Evolutionary conservation across 2,329 filamentous ascomycete species (phyloP).

Genomic region (Chalaropsis ovoidea): DNA sequence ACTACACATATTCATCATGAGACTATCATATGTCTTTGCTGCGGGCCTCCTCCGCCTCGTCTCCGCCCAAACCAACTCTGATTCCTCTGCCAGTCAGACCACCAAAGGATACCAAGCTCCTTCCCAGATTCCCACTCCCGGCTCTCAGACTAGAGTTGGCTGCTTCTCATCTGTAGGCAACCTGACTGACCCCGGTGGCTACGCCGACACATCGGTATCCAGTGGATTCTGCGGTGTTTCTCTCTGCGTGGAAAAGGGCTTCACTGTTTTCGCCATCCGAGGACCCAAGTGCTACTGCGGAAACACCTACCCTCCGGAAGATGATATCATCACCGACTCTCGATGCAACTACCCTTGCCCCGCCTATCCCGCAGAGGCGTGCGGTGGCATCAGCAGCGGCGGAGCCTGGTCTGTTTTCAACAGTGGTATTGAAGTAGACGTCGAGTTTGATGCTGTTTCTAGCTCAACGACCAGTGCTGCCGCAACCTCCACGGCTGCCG

Average conservation of each 20-base stretch:
- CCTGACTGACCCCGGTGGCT: conserved; percentile 30
- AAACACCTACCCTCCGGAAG: conserved; percentile 50
- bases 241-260: conserved; percentile 37
- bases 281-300: conserved; percentile 65
- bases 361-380: conserved; percentile 52
- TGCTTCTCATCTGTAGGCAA: conserved; percentile 42
- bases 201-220: conserved; percentile 29
- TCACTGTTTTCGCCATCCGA: conserved; percentile 52
- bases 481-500: conserved; percentile 29
- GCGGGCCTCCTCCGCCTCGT: conserved; percentile 10
- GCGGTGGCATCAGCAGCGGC: conserved; percentile 36
- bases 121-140: conserved; percentile 32
- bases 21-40: conserved; percentile 20
- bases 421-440: conserved; percentile 38
- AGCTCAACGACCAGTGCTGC: conserved; percentile 27
- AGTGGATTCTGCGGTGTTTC: conserved; percentile 37
- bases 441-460: conserved; percentile 30
- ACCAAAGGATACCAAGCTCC: conserved; percentile 29
- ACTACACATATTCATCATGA: conserved; percentile 15
- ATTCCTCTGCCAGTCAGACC: conserved; percentile 29
- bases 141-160: conserved; percentile 40
- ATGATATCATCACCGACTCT: conserved; percentile 43
- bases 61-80: conserved; percentile 8
- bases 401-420: conserved; percentile 42
- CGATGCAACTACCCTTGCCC: conserved; percentile 58